Base-by-base conservation (phyloP, 345 rosid genomes). In the Eucalyptus cloeziana region DNA sequence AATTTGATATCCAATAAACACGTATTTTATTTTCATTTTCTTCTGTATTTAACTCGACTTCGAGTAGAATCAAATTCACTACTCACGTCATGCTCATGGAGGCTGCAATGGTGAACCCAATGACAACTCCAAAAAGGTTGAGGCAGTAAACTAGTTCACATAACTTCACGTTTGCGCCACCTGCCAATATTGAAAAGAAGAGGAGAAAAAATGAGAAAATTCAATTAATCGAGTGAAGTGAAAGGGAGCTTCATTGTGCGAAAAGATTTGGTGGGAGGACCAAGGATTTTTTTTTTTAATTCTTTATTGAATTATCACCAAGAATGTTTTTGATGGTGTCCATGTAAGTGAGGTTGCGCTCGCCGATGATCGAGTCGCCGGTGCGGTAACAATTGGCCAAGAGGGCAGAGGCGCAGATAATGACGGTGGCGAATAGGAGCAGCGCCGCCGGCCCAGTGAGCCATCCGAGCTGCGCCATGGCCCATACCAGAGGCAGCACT, bases 381-480 rank as follows among this genome's bases (percentile, higher is more conserved):
- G 94, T 87, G 14, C 98, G 96, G 94, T 96, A 96, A 87, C 96
- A 96, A 40, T 92, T 86, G 86, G 94, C 91, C 6, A 96, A 94
- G 51, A 96, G 95, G 37, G 88, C 69, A 8, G 98, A 93, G 87
- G 98, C 93, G 90, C 92, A 96, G 92, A 90, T 95, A 87, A 95
- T 96, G 88, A 95, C 98, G 15, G 94, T n/a, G 17, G 96, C 92
- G 91, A 96, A 94, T 87, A 96, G 86, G 56, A 96, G 89, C 94
- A 96, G 90, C 6, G 91, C 94, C 3, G 90, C 64, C 6, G 95
- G 98, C 13, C 96, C 98, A 25, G 94, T 96, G 19, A 96, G 83
- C 98, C 98, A 96, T 27, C 98, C 98, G 12, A 96, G 93, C 91
- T 96, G 98, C 85, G 95, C 96, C 21, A 92, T 91, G 27, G 98